phyloP scores from a whole-genome alignment of 371 early-diverging fungal species.

The Syncephalastrum racemosum region DNA sequence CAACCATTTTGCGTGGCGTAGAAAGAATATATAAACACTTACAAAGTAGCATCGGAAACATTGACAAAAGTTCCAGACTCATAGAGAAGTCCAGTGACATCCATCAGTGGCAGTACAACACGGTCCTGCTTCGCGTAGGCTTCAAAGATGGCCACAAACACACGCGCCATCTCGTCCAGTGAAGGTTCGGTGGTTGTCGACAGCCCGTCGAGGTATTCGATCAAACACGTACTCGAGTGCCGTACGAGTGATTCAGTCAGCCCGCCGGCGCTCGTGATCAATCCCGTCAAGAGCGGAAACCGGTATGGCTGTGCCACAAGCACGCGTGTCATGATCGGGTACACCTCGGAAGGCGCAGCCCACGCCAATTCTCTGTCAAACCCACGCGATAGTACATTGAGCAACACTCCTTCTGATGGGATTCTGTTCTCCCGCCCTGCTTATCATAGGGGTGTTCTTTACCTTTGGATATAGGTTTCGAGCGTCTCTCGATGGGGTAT shows the following conservation, averaged over 20 bases:
- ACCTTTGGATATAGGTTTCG: slow-evolving; percentile 24
- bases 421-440: too few species aligned
- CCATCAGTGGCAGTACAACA: slow-evolving; percentile 65
- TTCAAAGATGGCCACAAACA: slow-evolving; percentile 47
- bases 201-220: slow-evolving; percentile 57
- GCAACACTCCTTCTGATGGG: too few species aligned
- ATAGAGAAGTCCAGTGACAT: slow-evolving; percentile 66
- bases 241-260: slow-evolving; percentile 81
- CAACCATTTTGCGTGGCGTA: background rate
- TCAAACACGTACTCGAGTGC: slow-evolving; percentile 62
- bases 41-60: slow-evolving; percentile 37
- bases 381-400: background rate
- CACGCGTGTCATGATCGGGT: slow-evolving; percentile 59
- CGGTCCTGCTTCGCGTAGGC: slow-evolving; percentile 59
- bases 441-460: slow-evolving; percentile 7
- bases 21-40: slow-evolving; percentile 13
- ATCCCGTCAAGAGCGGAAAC: slow-evolving; percentile 61
- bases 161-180: slow-evolving; percentile 27
- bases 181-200: slow-evolving; percentile 23
- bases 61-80: slow-evolving; percentile 51
- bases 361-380: slow-evolving; percentile 53
- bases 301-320: slow-evolving; percentile 59
- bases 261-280: slow-evolving; percentile 79
- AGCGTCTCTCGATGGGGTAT: slow-evolving; percentile 30
- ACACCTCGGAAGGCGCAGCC: slow-evolving; percentile 67